A percentile compares a stretch with the other conserved stretches of the same genome.
Evolutionary conservation across 176 grass and related monocot species (phyloP).

Genomic region (Juncus inflexus): DNA sequence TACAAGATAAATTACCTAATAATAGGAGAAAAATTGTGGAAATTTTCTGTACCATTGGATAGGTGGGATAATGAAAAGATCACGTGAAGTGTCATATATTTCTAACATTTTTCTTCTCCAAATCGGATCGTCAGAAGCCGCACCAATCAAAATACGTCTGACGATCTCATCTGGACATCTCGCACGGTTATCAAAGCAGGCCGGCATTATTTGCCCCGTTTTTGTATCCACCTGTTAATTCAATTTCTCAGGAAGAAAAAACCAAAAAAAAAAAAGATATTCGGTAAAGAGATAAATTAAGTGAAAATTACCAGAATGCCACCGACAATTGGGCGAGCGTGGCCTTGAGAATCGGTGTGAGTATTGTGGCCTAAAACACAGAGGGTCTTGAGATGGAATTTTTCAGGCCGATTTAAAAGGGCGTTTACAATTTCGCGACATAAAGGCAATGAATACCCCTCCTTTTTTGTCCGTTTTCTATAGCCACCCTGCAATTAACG

Average conservation of each 20-base stretch:
- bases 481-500: background rate
- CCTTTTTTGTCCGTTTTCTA: conserved; percentile 35
- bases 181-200: conserved; percentile 62
- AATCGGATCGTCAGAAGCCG: conserved; percentile 58
- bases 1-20: conserved; percentile 5
- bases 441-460: conserved; percentile 63
- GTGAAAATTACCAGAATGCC: conserved; percentile 65
- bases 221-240: conserved; percentile 58
- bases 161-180: conserved; percentile 87
- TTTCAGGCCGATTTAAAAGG: conserved; percentile 41
- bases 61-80: conserved; percentile 57
- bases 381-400: conserved; percentile 56
- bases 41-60: conserved; percentile 37
- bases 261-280: background rate
- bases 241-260: background rate
- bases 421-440: conserved; percentile 77
- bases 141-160: conserved; percentile 57
- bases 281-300: background rate
- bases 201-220: conserved; percentile 49
- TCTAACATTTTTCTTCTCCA: conserved; percentile 67
- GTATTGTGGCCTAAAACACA: conserved; percentile 82
- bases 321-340: conserved; percentile 52
- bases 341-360: conserved; percentile 46
- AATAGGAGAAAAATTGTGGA: background rate
- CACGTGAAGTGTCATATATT: conserved; percentile 62